Conservation (phyloP, 2,329 filamentous ascomycete genomes). For the Aspergillus uvarum region DNA sequence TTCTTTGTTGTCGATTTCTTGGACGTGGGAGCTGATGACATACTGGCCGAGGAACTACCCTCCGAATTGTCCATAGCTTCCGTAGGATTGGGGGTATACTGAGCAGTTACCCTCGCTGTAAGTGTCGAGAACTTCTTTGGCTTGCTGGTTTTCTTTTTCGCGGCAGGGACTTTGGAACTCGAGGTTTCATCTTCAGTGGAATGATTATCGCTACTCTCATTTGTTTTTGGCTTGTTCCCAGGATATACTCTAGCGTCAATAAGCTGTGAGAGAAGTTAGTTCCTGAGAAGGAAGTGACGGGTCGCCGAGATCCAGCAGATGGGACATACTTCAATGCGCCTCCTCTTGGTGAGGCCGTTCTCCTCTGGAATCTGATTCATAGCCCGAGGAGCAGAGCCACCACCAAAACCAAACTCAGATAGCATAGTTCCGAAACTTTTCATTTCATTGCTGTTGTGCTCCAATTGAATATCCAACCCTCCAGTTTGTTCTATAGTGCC, state of each 20-base stretch:
- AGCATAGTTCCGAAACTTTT: conserved; percentile 38
- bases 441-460: not conserved
- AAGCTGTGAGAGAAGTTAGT: conserved; percentile 19
- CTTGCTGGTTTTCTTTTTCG: conserved; percentile 44
- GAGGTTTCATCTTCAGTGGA: conserved; percentile 15
- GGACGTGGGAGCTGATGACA: not conserved
- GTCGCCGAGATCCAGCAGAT: not conserved
- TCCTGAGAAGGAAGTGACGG: not conserved
- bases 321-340: conserved; percentile 37
- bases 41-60: conserved; percentile 5
- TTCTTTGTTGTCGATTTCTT: conserved; percentile 17
- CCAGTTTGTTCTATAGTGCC: conserved; percentile 34
- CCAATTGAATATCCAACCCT: conserved; percentile 16
- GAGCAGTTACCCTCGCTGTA: conserved; percentile 73
- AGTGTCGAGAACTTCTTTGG: conserved; percentile 73
- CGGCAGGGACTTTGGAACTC: conserved; percentile 13
- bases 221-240: conserved; percentile 8
- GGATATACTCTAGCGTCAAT: conserved; percentile 25
- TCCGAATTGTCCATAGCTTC: conserved; percentile 16
- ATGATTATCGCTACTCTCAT: conserved; percentile 10
- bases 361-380: conserved; percentile 16
- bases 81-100: conserved; percentile 54
- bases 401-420: conserved; percentile 43
- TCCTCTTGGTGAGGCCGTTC: conserved; percentile 36
- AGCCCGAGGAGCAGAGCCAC: conserved; percentile 14